These are phyloP conservation scores for Hericium rajendrae DNA, from an alignment of 768 basidiomycete genomes.

Conservation along the genomic window DNA sequence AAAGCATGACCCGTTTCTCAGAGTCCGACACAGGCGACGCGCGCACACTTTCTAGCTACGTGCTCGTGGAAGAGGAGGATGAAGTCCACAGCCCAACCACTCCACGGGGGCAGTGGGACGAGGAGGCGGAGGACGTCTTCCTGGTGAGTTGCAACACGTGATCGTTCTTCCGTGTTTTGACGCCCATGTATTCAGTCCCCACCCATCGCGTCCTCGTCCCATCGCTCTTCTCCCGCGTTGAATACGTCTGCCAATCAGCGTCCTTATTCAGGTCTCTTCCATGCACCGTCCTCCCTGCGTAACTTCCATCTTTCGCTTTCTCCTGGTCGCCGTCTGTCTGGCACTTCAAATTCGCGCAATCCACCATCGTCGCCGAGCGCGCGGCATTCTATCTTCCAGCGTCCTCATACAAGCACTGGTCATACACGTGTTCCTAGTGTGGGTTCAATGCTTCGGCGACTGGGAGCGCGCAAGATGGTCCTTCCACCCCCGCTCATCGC, in stretches of 20 bases:
- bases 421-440: conserved; percentile 32
- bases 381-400: conserved; percentile 15
- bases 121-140: conserved; percentile 4
- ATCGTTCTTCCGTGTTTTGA: neutral
- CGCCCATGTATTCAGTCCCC: neutral
- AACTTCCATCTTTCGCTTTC: conserved; percentile 34
- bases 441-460: conserved; percentile 1
- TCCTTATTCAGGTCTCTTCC: conserved; percentile 26
- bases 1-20: no score
- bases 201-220: conserved; percentile 2
- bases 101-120: neutral
- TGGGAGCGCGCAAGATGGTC: neutral
- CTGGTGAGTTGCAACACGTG: conserved; percentile 10
- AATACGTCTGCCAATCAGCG: conserved; percentile 21
- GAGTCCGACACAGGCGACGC: conserved; percentile 13
- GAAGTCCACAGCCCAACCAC: conserved; percentile 1
- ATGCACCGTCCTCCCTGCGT: conserved; percentile 30
- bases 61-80: conserved; percentile 28
- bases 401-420: neutral
- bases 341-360: conserved; percentile 22
- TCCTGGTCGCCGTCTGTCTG: conserved; percentile 30
- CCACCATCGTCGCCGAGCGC: conserved; percentile 25
- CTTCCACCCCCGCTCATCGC: conserved; percentile 4
- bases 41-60: conserved; percentile 30
- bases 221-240: conserved; percentile 13